phyloP scores from a whole-genome alignment of 768 basidiomycete species.

The Boletus rufocinnamomeus region DNA sequence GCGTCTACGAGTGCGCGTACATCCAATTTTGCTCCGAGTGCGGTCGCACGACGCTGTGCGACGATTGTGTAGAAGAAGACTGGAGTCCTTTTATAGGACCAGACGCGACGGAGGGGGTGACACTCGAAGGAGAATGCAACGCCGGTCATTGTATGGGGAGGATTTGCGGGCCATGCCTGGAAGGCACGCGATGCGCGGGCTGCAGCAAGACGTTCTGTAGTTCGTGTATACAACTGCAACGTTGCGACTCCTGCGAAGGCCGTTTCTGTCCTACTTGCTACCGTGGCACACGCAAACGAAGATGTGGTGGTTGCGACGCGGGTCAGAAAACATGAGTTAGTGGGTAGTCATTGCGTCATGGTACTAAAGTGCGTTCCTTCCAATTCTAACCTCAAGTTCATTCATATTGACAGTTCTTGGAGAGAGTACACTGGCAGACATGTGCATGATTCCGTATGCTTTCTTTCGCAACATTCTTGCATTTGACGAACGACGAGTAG shows the following conservation, averaged over 20 bases:
- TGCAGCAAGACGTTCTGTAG: conserved; percentile 18
- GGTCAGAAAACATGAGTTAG: neutral
- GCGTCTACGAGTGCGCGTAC: conserved; percentile 25
- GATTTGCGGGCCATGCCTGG: conserved; percentile 18
- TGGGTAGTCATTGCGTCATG: neutral
- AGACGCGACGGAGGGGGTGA: conserved; percentile 15
- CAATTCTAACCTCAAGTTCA: neutral
- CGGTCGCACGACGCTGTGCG: conserved; percentile 22
- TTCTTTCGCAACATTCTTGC: neutral
- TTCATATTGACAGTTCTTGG: neutral
- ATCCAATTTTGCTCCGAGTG: conserved; percentile 25
- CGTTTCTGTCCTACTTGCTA: conserved; percentile 14
- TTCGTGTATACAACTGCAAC: conserved; percentile 9
- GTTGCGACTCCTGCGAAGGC: conserved; percentile 8
- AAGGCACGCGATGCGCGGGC: conserved; percentile 13
- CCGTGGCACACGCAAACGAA: neutral
- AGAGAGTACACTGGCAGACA: neutral
- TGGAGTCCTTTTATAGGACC: neutral
- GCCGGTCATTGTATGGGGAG: conserved; percentile 2
- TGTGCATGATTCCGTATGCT: neutral
- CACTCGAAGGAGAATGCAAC: conserved; percentile 3
- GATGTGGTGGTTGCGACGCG: conserved; percentile 4
- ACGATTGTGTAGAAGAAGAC: conserved; percentile 32
- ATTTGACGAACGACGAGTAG: neutral
- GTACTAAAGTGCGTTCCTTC: neutral